Evolutionary conservation across 2,329 filamentous ascomycete species (phyloP).

Genomic region (Aureobasidium sp.): DNA sequence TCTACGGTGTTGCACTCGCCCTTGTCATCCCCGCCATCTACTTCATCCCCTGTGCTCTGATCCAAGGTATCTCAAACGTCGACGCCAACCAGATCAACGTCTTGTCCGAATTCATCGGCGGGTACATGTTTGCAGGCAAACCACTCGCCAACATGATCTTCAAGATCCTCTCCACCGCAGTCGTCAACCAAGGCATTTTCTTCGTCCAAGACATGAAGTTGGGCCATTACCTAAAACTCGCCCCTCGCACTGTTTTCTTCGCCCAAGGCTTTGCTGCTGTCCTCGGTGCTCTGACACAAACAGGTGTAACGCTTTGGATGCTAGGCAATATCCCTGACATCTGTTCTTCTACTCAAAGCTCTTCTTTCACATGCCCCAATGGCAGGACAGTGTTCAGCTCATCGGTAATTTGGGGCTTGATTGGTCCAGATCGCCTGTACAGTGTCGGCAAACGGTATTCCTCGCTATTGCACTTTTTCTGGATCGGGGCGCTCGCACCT

Average conservation of each 20-base stretch:
- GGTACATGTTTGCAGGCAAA: constrained; percentile 70
- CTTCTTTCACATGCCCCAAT: constrained; percentile 80
- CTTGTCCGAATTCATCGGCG: constrained; percentile 53
- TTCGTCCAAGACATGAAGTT: constrained; percentile 64
- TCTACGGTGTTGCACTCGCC: constrained; percentile 76
- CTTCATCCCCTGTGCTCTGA: constrained; percentile 84
- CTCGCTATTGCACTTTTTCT: constrained; percentile 42
- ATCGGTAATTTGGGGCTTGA: constrained; percentile 67
- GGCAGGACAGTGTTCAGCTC: constrained; percentile 86
- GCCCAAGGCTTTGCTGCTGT: constrained; percentile 69
- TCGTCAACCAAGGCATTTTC: constrained; percentile 47
- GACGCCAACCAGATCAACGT: constrained; percentile 21
- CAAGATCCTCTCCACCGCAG: constrained; percentile 69
- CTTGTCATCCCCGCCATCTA: constrained; percentile 69
- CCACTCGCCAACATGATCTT: constrained; percentile 92
- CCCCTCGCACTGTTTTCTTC: constrained; percentile 63
- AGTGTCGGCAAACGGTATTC: constrained; percentile 40
- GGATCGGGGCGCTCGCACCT: constrained; percentile 38
- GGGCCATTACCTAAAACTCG: constrained; percentile 81
- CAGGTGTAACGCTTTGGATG: constrained; percentile 85
- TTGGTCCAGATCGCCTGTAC: constrained; percentile 43
- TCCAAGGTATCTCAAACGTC: constrained; percentile 66
- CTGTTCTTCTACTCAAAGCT: constrained; percentile 71
- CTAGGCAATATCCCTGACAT: constrained; percentile 66
- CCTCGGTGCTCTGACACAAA: constrained; percentile 71